Evolutionary conservation across 768 basidiomycete genomes (phyloP).

Genomic region (Sporobolomyces phaffii): DNA sequence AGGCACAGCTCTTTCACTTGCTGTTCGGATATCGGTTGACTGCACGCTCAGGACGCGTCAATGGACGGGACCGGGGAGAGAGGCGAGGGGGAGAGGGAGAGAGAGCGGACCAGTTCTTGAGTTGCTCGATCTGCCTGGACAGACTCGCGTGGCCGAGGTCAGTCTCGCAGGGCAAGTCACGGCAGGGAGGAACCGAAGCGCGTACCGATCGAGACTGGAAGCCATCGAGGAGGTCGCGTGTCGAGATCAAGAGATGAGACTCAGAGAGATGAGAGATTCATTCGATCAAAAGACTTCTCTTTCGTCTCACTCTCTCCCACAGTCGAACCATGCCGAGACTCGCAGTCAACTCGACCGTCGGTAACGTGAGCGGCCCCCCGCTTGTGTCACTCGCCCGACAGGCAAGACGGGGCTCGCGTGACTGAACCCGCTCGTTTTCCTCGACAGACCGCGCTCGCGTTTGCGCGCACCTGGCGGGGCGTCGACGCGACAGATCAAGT

Average conservation of each 20-base stretch:
- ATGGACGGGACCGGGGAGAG: background rate
- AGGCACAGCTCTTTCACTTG: constrained; percentile 91
- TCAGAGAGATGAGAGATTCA: background rate
- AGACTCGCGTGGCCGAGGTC: no score
- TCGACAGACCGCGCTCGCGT: constrained; percentile 84
- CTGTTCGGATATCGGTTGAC: constrained; percentile 91
- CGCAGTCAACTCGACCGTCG: constrained; percentile 14
- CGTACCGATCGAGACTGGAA: constrained; percentile 31
- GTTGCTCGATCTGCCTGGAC: constrained; percentile 89
- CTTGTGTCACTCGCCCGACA: no score
- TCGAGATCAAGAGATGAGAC: no score
- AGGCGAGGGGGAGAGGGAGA: background rate
- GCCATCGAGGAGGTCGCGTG: constrained; percentile 6
- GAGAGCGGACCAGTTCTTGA: constrained; percentile 57
- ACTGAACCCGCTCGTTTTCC: no score
- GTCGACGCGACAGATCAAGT: constrained; percentile 83
- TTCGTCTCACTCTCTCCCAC: background rate
- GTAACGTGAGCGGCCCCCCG: constrained; percentile 26
- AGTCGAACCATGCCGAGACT: constrained; percentile 20
- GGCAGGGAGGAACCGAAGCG: background rate
- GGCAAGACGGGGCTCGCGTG: no score
- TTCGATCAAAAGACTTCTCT: background rate
- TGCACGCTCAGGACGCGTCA: background rate
- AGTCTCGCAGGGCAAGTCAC: background rate
- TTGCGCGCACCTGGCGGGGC: constrained; percentile 93